These are phyloP conservation scores for Aspergillus pseudotamarii DNA, from an alignment of 2,329 filamentous ascomycete genomes.

Conservation along the genomic window DNA sequence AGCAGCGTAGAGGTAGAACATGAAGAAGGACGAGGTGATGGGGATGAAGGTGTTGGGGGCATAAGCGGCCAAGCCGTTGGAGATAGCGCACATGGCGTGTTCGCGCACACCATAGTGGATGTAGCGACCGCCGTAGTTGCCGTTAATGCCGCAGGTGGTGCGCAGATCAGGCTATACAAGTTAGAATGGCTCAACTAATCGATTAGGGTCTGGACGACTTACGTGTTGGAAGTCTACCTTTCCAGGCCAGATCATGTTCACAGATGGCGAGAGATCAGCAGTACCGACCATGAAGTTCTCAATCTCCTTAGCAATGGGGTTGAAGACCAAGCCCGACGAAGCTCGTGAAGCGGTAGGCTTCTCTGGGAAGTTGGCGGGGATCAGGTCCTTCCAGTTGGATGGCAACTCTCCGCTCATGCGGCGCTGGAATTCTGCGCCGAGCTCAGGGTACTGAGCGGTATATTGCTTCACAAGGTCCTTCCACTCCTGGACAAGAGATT, in stretches of 20 bases:
- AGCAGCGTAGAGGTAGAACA: slow-evolving; percentile 64
- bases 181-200: not conserved
- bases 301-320: slow-evolving; percentile 54
- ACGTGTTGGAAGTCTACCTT: slow-evolving; percentile 57
- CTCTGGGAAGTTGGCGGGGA: slow-evolving; percentile 53
- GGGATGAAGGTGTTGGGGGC: slow-evolving; percentile 59
- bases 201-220: slow-evolving; percentile 17
- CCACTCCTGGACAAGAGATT: slow-evolving; percentile 54
- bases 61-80: slow-evolving; percentile 71
- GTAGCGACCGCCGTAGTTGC: slow-evolving; percentile 39
- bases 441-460: slow-evolving; percentile 47
- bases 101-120: slow-evolving; percentile 64
- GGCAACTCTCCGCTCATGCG: slow-evolving; percentile 54
- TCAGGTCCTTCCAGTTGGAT: slow-evolving; percentile 53
- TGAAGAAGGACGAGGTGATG: slow-evolving; percentile 63
- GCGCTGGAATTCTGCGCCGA: slow-evolving; percentile 52
- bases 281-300: slow-evolving; percentile 58
- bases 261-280: slow-evolving; percentile 56
- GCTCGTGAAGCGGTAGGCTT: slow-evolving; percentile 54
- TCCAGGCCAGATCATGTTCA: slow-evolving; percentile 59
- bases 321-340: slow-evolving; percentile 54
- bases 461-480: slow-evolving; percentile 50
- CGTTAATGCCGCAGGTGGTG: not conserved
- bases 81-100: slow-evolving; percentile 72
- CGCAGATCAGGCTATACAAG: slow-evolving; percentile 12